A percentile compares a stretch with the other conserved stretches of the same genome.
Conservation (phyloP, 805 yeast species). For the Kurtzmaniella fragi region DNA sequence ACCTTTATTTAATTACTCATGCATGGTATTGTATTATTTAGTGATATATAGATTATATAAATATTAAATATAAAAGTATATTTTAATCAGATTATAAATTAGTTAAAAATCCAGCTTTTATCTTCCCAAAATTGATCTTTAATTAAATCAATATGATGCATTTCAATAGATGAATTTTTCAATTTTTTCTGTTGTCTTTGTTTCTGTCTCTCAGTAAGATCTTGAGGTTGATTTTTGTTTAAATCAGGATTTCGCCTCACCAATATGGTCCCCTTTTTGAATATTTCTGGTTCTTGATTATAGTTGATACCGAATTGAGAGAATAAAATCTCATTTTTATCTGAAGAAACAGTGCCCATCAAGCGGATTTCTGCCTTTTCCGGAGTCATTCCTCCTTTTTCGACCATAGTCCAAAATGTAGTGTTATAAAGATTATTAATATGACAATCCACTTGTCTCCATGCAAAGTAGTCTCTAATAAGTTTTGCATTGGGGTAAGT, state of each 20-base stretch:
- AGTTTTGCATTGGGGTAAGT: conserved; percentile 61
- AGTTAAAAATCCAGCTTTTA: conserved; percentile 31
- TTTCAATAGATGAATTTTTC: conserved; percentile 41
- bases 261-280: conserved; percentile 72
- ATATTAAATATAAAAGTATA: too few species aligned
- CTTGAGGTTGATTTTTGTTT: conserved; percentile 8
- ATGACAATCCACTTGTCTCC: conserved; percentile 97
- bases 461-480: conserved; percentile 77
- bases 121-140: conserved; percentile 58
- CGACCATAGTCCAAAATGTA: conserved; percentile 81
- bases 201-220: conserved; percentile 39
- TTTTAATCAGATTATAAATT: not conserved
- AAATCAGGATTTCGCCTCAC: conserved; percentile 42
- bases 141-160: conserved; percentile 57
- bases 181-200: conserved; percentile 46
- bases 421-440: conserved; percentile 94
- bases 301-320: conserved; percentile 77
- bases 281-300: conserved; percentile 85
- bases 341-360: conserved; percentile 73
- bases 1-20: too few species aligned
- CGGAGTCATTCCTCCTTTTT: conserved; percentile 62
- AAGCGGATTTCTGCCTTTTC: conserved; percentile 76
- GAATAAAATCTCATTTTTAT: conserved; percentile 85
- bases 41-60: too few species aligned
- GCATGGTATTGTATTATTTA: too few species aligned